These are phyloP conservation scores for Cyanodermella asteris DNA, from an alignment of 2,329 filamentous ascomycete species.

Conservation along the genomic window DNA sequence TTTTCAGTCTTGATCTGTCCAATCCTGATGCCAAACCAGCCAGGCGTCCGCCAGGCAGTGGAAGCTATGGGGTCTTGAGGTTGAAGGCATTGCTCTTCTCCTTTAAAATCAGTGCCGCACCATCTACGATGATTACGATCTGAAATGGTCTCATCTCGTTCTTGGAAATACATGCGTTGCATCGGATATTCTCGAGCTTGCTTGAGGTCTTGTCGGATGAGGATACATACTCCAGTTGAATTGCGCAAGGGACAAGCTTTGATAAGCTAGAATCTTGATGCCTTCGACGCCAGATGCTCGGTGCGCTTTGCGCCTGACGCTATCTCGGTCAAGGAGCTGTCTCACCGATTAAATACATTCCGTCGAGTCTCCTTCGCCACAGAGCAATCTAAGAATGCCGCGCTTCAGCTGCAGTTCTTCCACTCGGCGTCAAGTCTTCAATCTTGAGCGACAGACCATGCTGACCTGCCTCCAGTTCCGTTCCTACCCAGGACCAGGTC, in stretches of 20 bases:
- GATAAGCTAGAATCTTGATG: background rate
- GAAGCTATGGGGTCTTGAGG: slow-evolving; percentile 57
- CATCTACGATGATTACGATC: slow-evolving; percentile 31
- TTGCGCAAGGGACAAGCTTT: slow-evolving; percentile 10
- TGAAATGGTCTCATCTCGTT: slow-evolving; percentile 49
- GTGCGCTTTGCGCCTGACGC: slow-evolving; percentile 1
- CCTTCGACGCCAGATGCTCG: background rate
- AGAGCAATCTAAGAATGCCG: slow-evolving; percentile 83
- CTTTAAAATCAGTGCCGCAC: slow-evolving; percentile 53
- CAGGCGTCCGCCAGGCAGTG: too few species aligned
- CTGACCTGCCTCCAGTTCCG: slow-evolving; percentile 49
- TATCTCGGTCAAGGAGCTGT: slow-evolving; percentile 2
- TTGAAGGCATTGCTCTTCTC: slow-evolving; percentile 48
- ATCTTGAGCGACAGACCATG: slow-evolving; percentile 56
- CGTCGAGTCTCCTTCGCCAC: slow-evolving; percentile 61
- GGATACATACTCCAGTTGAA: too few species aligned
- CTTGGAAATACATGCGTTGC: too few species aligned
- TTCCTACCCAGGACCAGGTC: slow-evolving; percentile 86
- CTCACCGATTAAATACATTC: slow-evolving; percentile 64
- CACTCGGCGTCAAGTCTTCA: slow-evolving; percentile 55
- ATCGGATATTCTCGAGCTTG: slow-evolving; percentile 30
- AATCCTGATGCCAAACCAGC: too few species aligned
- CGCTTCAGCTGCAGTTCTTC: slow-evolving; percentile 82
- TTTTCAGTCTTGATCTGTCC: too few species aligned
- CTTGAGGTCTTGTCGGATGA: slow-evolving; percentile 61